Evolutionary conservation across 2,329 filamentous ascomycete species (phyloP), one percentile per base, ranked within the genome.

Genomic region (Cercospora sojina): DNA sequence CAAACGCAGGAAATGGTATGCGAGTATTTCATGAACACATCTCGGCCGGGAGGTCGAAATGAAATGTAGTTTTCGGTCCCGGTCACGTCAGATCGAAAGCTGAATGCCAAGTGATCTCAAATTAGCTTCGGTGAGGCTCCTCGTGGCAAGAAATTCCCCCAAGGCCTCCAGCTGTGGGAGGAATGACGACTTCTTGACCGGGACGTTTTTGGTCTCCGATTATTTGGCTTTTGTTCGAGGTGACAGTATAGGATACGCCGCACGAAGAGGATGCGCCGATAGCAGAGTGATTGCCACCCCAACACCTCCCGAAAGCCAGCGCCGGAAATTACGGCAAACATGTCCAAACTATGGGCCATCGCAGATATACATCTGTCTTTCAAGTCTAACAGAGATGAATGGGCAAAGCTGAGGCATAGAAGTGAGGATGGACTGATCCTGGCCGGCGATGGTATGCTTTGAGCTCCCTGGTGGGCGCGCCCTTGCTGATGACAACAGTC

Each of bases 341-440:
- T 56, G 59, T 9, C 59, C 29, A 66, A 69, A 59, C 76, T 83
- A n/a, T 82, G 78, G 74, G 81, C 80, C 29, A 82, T 83, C 65
- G 74, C 76, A 69, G 81, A 83, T 72, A 78, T 83, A 49, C 81
- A 83, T 68, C 75, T 83, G 65, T 81, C 79, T 20, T 82, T 79
- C 78, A 81, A 82, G 66, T 74, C 73, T 62, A 83, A 83, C 65
- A 77, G 78, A 59, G 80, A 82, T 64, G 80, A 79, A 29, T 79
- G 80, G 67, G 78, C 78, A 58, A 77, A 79, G 71, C 74, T 83
- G 18, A 68, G 78, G 63, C 73, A 78, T 2, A 75, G 74, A 13
- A 77, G 76, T 1, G 76, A 80, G 53, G 81, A 83, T 70, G 80
- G 80, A 23, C 77, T 83, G 49, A 82, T 83, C 25, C 70, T 83